These are phyloP conservation scores for Quercus engelmannii DNA, from an alignment of 306 rosid species.

Conservation along the genomic window DNA sequence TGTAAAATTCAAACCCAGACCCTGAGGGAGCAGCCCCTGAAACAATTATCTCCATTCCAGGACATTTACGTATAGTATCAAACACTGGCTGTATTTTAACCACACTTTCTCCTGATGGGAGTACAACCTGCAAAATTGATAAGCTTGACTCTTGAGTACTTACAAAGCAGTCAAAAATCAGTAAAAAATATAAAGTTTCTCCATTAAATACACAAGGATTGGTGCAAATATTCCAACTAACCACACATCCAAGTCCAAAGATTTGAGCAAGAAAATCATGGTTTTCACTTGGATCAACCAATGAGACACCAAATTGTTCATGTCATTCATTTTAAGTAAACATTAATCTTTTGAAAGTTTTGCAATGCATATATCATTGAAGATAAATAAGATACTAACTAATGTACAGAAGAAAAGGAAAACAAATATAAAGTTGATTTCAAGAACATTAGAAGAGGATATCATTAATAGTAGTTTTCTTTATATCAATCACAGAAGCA, in stretches of 20 bases:
- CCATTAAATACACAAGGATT: neutral
- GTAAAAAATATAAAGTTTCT: neutral
- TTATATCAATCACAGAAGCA: conserved; percentile 41
- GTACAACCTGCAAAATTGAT: conserved; percentile 43
- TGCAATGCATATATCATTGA: neutral
- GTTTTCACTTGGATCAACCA: neutral
- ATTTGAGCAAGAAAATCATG: neutral
- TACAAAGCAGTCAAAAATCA: conserved; percentile 1
- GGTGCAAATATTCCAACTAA: neutral
- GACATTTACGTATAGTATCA: conserved; percentile 47
- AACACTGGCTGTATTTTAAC: conserved; percentile 41
- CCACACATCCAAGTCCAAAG: neutral
- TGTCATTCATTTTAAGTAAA: neutral
- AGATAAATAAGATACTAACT: neutral
- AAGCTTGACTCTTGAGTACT: conserved; percentile 3
- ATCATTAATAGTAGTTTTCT: conserved; percentile 16
- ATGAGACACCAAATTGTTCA: neutral
- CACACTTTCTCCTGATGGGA: conserved; percentile 45
- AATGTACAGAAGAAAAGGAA: neutral
- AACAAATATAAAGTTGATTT: neutral
- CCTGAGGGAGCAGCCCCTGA: conserved; percentile 51
- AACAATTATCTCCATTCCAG: conserved; percentile 57
- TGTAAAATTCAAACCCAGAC: conserved; percentile 61
- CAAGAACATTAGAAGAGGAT: conserved; percentile 40
- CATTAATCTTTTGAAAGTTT: neutral